Conservation (phyloP, 371 early-diverging fungal species). For the Mucor saturninus region DNA sequence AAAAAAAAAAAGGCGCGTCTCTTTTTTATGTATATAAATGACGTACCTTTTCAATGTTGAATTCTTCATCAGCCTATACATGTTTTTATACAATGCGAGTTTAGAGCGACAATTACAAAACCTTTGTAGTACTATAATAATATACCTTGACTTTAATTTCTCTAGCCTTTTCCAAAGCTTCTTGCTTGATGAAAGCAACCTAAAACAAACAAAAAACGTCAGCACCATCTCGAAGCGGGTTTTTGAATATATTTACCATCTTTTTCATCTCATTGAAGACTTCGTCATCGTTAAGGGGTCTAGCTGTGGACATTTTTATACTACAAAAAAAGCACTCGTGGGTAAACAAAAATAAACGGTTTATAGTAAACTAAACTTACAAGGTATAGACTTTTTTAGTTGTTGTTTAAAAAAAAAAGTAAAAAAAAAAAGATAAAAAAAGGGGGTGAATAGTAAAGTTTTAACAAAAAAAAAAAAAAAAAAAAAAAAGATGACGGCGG, state of each 20-base stretch:
- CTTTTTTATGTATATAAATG: constrained; percentile 15
- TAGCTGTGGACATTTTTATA: constrained; percentile 45
- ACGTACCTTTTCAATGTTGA: constrained; percentile 96
- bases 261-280: constrained; percentile 88
- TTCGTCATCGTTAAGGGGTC: constrained; percentile 91
- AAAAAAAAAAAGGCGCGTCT: constrained; percentile 4
- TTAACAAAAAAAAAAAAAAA: no score
- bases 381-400: no score
- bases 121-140: background rate
- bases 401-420: no score
- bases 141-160: constrained; percentile 96
- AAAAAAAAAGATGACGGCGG: no score
- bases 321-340: background rate
- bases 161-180: constrained; percentile 96
- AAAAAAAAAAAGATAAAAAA: no score
- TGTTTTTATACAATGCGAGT: no score
- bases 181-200: constrained; percentile 40
- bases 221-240: background rate
- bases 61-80: constrained; percentile 92
- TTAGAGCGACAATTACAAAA: background rate
- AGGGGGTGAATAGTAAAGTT: no score
- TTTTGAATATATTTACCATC: constrained; percentile 61
- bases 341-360: no score
- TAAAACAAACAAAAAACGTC: background rate
- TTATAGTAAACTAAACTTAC: no score